Conservation (phyloP, 352 stramenopile genomes). For the Pythium rhizo-oryzae region DNA sequence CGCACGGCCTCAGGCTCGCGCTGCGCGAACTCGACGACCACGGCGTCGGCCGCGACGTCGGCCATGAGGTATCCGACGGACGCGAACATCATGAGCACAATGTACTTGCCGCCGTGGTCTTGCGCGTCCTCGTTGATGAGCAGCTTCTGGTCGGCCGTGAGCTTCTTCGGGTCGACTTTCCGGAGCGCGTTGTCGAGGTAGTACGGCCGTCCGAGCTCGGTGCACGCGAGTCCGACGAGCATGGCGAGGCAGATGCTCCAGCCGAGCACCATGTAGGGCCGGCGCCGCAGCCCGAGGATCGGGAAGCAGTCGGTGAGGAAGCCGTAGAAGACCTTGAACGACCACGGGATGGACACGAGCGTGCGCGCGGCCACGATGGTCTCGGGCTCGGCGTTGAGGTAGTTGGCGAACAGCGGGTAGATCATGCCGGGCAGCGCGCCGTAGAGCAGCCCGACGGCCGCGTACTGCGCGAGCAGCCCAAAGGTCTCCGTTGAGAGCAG, state of each 20-base stretch:
- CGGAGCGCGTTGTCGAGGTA: conserved; percentile 17
- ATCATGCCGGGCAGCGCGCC: conserved; percentile 29
- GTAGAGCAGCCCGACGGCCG: conserved; percentile 34
- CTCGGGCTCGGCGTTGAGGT: conserved; percentile 34
- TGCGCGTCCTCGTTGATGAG: conserved; percentile 26
- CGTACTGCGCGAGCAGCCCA: conserved; percentile 39
- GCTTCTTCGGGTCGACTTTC: background rate
- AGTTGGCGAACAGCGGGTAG: conserved; percentile 38
- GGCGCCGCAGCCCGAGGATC: conserved; percentile 31
- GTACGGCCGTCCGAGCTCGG: conserved; percentile 30
- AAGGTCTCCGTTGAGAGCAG: conserved; percentile 31
- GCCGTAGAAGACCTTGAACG: conserved; percentile 44
- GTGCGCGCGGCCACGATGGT: conserved; percentile 29
- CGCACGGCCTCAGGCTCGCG: conserved; percentile 33
- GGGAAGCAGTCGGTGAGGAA: conserved; percentile 37
- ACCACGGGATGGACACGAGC: conserved; percentile 39
- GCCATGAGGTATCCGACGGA: conserved; percentile 61
- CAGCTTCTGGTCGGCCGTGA: conserved; percentile 13
- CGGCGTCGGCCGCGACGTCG: conserved; percentile 56
- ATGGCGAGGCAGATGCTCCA: conserved; percentile 29
- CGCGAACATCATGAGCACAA: conserved; percentile 54
- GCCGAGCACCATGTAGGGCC: conserved; percentile 39
- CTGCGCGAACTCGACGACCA: conserved; percentile 44
- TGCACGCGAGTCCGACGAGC: conserved; percentile 29
- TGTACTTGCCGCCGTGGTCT: conserved; percentile 35